phyloP scores from a whole-genome alignment of 805 yeast species.

The Yarrowia bubula region DNA sequence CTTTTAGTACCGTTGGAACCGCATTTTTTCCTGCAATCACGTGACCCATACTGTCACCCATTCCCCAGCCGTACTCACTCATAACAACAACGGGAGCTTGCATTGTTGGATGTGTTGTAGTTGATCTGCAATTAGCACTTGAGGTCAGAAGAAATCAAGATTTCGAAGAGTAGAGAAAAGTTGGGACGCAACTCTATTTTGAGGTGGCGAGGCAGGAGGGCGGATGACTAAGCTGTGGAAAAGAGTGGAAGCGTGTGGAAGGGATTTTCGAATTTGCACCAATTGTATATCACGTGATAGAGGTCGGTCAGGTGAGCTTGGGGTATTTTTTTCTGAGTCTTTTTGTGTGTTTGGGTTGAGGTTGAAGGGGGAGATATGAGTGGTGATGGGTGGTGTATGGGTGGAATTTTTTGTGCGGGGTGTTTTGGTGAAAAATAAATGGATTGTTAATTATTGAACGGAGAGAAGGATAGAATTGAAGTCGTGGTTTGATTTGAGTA shows the following conservation, averaged over 20 bases:
- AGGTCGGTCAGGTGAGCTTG: background rate
- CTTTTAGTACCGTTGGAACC: no score
- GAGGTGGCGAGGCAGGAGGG: slow-evolving; percentile 6
- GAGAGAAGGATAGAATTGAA: no score
- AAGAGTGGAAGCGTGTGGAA: background rate
- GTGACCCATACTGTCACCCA: background rate
- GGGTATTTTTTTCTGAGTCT: background rate
- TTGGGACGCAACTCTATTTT: slow-evolving; percentile 16
- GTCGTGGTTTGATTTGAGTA: no score
- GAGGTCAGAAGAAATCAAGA: background rate
- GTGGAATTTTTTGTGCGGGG: no score
- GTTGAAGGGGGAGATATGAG: no score
- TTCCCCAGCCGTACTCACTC: slow-evolving; percentile 43
- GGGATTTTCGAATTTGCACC: background rate
- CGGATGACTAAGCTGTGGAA: background rate
- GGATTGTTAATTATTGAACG: no score
- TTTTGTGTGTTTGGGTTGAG: no score
- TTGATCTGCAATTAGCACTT: background rate
- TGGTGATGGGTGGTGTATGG: no score
- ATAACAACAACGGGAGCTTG: slow-evolving; percentile 83
- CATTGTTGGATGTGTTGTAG: slow-evolving; percentile 42
- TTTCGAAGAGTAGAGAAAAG: slow-evolving; percentile 26
- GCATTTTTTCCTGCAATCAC: no score
- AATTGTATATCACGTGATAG: no score
- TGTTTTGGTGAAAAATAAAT: no score